Percentiles rank a stretch among this genome's conserved stretches.
Evolutionary conservation across 345 rosid species (phyloP).

Genomic region (Linum usitatissimum): DNA sequence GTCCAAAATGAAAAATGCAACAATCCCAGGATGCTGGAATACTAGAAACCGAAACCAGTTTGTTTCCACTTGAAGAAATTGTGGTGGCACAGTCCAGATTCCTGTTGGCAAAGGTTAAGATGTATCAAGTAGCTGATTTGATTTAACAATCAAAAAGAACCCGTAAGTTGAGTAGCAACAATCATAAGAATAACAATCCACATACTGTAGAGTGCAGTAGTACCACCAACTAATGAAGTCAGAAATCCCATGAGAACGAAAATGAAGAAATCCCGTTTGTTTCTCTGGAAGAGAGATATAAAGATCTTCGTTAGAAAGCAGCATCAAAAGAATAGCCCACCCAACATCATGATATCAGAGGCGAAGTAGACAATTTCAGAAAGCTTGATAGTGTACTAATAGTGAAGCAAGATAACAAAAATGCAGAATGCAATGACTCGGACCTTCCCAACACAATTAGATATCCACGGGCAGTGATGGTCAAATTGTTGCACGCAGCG

Average conservation of each 20-base stretch:
- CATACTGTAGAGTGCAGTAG: conserved; percentile 67
- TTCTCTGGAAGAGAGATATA: conserved; percentile 45
- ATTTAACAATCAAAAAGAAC: not conserved
- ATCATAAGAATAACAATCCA: not conserved
- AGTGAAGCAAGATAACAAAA: no score
- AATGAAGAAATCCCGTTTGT: conserved; percentile 78
- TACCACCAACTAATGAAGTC: conserved; percentile 42
- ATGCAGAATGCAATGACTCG: conserved; percentile 4
- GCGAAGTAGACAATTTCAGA: not conserved
- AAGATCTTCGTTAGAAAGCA: not conserved
- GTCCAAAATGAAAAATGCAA: conserved; percentile 54
- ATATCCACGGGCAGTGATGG: conserved; percentile 99
- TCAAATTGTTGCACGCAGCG: conserved; percentile 91
- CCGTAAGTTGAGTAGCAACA: not conserved
- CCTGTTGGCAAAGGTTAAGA: conserved; percentile 35
- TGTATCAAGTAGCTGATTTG: not conserved
- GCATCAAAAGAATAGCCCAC: no score
- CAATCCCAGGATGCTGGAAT: conserved; percentile 56
- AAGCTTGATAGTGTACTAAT: no score
- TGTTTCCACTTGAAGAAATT: conserved; percentile 27
- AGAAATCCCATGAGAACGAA: conserved; percentile 58
- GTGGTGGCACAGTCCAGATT: conserved; percentile 39
- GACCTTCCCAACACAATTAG: conserved; percentile 98
- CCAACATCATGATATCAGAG: no score
- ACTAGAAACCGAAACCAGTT: conserved; percentile 52